Conservation (phyloP, 1,139 yeast species). For the Kazachstania sp. region DNA sequence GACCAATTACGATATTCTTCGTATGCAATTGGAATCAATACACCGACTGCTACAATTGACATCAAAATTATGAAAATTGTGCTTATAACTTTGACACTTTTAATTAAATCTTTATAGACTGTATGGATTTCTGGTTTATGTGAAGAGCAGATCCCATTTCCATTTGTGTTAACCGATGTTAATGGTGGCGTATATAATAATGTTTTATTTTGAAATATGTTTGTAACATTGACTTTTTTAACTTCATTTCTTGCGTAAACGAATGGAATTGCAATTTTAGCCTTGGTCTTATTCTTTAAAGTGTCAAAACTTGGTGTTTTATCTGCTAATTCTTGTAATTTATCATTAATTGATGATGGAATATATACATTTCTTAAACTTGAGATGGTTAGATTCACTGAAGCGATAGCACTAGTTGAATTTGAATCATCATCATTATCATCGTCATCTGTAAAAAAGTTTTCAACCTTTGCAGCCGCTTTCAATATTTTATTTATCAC, state of each 20-base stretch:
- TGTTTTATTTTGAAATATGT: conserved; percentile 13
- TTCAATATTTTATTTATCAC: conserved; percentile 45
- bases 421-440: conserved; percentile 32
- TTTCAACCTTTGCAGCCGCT: conserved; percentile 40
- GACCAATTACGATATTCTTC: conserved; percentile 46
- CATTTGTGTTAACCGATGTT: background rate
- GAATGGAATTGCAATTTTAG: conserved; percentile 46
- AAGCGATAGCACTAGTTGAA: conserved; percentile 28
- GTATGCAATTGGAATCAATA: conserved; percentile 38
- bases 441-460: conserved; percentile 45
- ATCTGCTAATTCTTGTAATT: conserved; percentile 40
- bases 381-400: conserved; percentile 52
- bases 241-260: conserved; percentile 40
- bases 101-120: conserved; percentile 30
- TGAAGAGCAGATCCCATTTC: conserved; percentile 19
- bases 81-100: conserved; percentile 32
- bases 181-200: conserved; percentile 27
- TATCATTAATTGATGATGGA: conserved; percentile 49
- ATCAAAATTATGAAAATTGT: conserved; percentile 37
- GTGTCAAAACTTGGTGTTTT: conserved; percentile 52
- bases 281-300: conserved; percentile 44
- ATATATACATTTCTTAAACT: conserved; percentile 52
- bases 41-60: conserved; percentile 33
- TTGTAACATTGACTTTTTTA: conserved; percentile 21
- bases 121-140: conserved; percentile 25